These are phyloP conservation scores for Amylocarpus encephaloides DNA, from an alignment of 2,329 filamentous ascomycete genomes.

Conservation along the genomic window DNA sequence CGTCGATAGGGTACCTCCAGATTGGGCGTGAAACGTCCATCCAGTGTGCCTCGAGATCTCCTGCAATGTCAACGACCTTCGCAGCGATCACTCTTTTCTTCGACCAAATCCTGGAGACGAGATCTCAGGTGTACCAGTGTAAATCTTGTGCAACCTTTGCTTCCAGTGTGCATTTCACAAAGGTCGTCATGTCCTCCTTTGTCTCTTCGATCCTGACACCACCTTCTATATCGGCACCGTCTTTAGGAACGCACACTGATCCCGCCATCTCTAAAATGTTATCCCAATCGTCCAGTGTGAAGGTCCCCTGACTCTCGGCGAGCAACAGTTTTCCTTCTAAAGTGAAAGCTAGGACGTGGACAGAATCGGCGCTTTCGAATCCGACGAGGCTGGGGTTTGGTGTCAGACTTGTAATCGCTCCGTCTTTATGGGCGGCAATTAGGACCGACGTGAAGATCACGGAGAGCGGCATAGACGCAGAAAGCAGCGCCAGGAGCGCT, in stretches of 20 bases:
- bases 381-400: conserved; percentile 58
- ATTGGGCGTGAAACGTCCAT: conserved; percentile 8
- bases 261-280: conserved; percentile 59
- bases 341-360: conserved; percentile 82
- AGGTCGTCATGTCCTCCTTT: conserved; percentile 45
- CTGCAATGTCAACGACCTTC: conserved; percentile 7
- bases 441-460: conserved; percentile 62
- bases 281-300: conserved; percentile 71
- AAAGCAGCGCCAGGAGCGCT: conserved; percentile 69
- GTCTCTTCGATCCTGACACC: conserved; percentile 37
- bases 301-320: conserved; percentile 74
- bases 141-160: conserved; percentile 48
- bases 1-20: neutral
- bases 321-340: conserved; percentile 66
- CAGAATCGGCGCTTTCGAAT: conserved; percentile 56
- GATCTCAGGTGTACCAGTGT: conserved; percentile 33
- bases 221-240: conserved; percentile 26
- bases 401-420: conserved; percentile 39
- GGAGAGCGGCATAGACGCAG: conserved; percentile 74
- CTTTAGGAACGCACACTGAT: conserved; percentile 52
- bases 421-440: conserved; percentile 48
- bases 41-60: conserved; percentile 2
- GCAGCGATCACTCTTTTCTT: conserved; percentile 39
- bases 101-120: conserved; percentile 1
- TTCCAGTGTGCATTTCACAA: conserved; percentile 57